Evolutionary conservation across 164 flowering plant species (phyloP), one percentile per base, ranked within the genome.

Genomic region (Amborella trichopoda): DNA sequence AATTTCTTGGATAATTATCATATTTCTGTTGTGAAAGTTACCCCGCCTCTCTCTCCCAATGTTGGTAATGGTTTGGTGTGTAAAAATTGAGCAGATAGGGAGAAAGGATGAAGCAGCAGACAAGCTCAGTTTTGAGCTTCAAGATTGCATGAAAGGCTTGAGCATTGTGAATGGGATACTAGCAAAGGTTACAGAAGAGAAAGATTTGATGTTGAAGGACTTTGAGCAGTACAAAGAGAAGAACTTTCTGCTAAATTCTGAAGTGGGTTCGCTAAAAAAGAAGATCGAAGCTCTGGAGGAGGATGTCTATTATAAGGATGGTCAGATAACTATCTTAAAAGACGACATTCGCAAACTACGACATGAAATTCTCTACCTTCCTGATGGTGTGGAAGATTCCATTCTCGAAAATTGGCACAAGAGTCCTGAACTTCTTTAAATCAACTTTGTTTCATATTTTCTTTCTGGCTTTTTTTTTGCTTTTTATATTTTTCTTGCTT

Each of bases 151-250:
- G n/a, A 80, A 71, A 46, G 88, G 87, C 53, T 32, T 87, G 43
- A 45, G 66, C 3, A 52, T 59, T 19, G 53, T 63, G 23, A 66
- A 40, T 58, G 81, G 72, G 11, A 67, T 80, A 40, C 45, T 91
- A 46, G 69, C 78, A 1, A 83, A 80, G 60, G 71, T 82, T 48
- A 57, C 82, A 6, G 70, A 75, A 51, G 96, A 91, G 60, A 78
- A 96, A 64, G 95, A 91, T 54, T 1, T 70, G 52, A 63, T 87
- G 83, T 87, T 89, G 94, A 81, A 75, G 48, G 74, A 87, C 45
- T 83, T 87, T 34, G 81, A 80, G 69, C 75, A 80, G 32, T 72
- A 65, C 61, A 73, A 75, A 14, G 98, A 91, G 66, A 70, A 74
- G 72, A 82, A 80, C 61, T 83, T 83, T 93, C 51, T 80, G 22